These are phyloP conservation scores for Camellia japonica DNA, from an alignment of 148 eudicot genomes.

Conservation along the genomic window DNA sequence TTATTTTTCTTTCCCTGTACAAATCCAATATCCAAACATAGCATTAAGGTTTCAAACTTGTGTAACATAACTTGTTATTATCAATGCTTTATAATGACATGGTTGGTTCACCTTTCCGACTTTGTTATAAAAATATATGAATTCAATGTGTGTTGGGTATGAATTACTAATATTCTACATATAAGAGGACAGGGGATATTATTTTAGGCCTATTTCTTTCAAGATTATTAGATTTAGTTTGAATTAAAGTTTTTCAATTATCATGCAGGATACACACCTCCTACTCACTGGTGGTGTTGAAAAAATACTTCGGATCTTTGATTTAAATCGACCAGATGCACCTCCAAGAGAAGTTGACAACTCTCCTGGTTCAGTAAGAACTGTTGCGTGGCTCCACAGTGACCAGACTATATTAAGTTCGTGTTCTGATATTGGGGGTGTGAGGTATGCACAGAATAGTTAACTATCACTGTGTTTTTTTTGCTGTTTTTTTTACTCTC, in stretches of 20 bases:
- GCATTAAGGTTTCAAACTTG: neutral
- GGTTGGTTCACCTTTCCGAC: too few species aligned
- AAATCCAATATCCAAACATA: too few species aligned
- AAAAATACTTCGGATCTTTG: slow-evolving; percentile 82
- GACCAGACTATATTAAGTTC: slow-evolving; percentile 93
- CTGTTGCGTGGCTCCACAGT: slow-evolving; percentile 89
- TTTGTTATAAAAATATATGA: neutral
- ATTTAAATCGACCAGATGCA: slow-evolving; percentile 82
- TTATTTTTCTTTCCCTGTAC: too few species aligned
- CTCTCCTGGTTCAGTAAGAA: slow-evolving; percentile 93
- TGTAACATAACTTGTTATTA: neutral
- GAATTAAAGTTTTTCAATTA: neutral
- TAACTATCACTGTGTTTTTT: neutral
- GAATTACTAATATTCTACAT: neutral
- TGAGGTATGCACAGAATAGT: slow-evolving; percentile 50
- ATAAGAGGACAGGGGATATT: neutral
- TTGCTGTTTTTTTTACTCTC: neutral
- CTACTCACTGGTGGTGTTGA: slow-evolving; percentile 93
- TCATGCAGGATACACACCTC: slow-evolving; percentile 56
- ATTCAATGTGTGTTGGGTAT: neutral
- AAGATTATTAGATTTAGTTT: neutral
- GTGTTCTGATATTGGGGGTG: slow-evolving; percentile 85
- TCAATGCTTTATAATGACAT: neutral
- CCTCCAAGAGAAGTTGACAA: slow-evolving; percentile 89
- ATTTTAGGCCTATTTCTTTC: too few species aligned